phyloP scores from a whole-genome alignment of 1,284 basidiomycete genomes.

The Cutaneotrichosporon sp. region DNA sequence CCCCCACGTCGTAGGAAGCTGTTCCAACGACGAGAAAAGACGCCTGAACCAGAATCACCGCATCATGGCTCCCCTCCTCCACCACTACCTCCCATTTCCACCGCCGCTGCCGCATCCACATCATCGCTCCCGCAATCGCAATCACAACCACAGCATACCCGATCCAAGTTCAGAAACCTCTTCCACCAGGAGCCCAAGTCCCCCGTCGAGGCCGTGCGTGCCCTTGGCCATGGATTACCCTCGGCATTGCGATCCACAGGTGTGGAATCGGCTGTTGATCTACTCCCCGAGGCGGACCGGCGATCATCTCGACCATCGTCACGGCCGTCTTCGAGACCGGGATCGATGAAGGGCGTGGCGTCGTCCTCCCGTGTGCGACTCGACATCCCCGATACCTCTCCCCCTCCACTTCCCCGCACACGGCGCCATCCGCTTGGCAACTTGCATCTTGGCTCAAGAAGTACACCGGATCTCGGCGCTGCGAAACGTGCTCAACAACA shows the following conservation, averaged over 20 bases:
- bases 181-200: neutral
- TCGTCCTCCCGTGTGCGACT: conserved; percentile 1
- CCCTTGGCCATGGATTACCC: conserved; percentile 8
- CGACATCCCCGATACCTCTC: neutral
- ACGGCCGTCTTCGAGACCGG: neutral
- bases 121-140: neutral
- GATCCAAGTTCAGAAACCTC: neutral
- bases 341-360: neutral
- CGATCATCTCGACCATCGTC: neutral
- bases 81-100: neutral
- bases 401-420: neutral
- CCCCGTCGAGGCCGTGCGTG: neutral
- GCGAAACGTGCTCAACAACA: conserved; percentile 4
- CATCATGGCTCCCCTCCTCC: neutral
- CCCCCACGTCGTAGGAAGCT: neutral
- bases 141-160: neutral
- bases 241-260: neutral
- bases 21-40: neutral
- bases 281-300: neutral
- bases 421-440: neutral
- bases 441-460: neutral
- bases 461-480: neutral
- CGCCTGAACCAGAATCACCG: neutral
- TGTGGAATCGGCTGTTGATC: neutral
- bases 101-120: neutral